phyloP scores from a whole-genome alignment of 352 stramenopile genomes.

The Blastocystis sp. region DNA sequence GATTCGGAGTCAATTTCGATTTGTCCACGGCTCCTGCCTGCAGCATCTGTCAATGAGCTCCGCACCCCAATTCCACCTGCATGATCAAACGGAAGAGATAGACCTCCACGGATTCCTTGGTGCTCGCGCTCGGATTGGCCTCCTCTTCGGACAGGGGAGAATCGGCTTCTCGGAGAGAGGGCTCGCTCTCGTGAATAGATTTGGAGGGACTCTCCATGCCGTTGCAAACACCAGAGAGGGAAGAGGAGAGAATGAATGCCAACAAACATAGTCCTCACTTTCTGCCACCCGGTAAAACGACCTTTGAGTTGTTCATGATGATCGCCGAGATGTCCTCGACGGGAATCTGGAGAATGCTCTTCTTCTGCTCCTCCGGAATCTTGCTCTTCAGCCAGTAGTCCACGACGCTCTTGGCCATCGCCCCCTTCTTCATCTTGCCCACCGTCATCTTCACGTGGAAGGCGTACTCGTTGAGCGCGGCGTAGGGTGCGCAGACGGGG shows the following conservation, averaged over 20 bases:
- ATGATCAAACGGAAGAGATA: neutral
- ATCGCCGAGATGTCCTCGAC: conserved; percentile 77
- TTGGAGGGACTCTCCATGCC: neutral
- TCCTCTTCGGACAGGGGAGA: neutral
- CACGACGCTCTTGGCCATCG: conserved; percentile 80
- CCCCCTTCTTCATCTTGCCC: conserved; percentile 81
- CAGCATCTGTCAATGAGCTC: neutral
- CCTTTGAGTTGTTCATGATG: conserved; percentile 64
- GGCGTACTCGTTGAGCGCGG: conserved; percentile 79
- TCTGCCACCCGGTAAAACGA: neutral
- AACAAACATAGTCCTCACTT: conserved; percentile 53
- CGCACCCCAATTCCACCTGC: neutral
- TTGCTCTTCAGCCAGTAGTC: conserved; percentile 74
- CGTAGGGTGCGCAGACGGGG: conserved; percentile 82
- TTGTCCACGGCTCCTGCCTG: conserved; percentile 1
- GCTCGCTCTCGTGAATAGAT: neutral
- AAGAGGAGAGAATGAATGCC: neutral
- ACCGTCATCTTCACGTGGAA: conserved; percentile 84
- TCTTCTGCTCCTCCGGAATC: conserved; percentile 77
- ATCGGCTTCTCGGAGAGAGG: neutral
- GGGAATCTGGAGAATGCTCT: conserved; percentile 80
- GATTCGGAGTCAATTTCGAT: neutral
- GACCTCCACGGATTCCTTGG: neutral
- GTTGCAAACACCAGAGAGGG: neutral
- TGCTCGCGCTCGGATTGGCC: neutral